Conservation (phyloP, 2,329 filamentous ascomycete genomes). For the Orbilia blumenaviensis region DNA sequence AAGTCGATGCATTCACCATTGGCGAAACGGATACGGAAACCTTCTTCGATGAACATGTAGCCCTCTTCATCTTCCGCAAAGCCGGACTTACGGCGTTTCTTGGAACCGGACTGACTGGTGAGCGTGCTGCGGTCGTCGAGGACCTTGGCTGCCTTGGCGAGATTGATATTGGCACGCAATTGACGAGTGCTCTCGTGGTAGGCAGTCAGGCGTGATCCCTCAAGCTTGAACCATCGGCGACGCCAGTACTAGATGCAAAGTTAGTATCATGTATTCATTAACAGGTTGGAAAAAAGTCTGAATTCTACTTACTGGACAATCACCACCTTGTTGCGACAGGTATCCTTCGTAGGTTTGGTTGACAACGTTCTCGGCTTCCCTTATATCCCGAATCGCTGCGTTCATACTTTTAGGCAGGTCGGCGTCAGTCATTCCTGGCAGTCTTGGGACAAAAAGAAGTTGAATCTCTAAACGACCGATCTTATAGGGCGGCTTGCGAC, state of each 20-base stretch:
- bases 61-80: constrained; percentile 99
- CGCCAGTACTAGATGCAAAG: constrained; percentile 80
- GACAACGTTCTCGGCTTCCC: constrained; percentile 83
- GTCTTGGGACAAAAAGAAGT: constrained; percentile 91
- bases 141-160: constrained; percentile 88
- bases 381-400: constrained; percentile 90
- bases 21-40: constrained; percentile 97
- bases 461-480: constrained; percentile 94
- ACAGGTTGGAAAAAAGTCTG: not conserved
- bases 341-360: constrained; percentile 84
- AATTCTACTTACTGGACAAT: constrained; percentile 83
- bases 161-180: constrained; percentile 94
- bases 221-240: constrained; percentile 93
- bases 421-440: constrained; percentile 81
- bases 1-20: constrained; percentile 99
- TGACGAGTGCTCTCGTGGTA: constrained; percentile 96
- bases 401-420: constrained; percentile 99
- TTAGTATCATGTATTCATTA: constrained; percentile 62
- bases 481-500: constrained; percentile 91
- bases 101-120: constrained; percentile 78
- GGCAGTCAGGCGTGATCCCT: constrained; percentile 88
- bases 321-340: constrained; percentile 94
- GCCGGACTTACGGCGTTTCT: constrained; percentile 86
- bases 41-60: constrained; percentile 99
- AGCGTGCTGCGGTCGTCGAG: constrained; percentile 90